Evolutionary conservation across 2,329 filamentous ascomycete genomes (phyloP).

Genomic region (Davidsoniella eucalypti): DNA sequence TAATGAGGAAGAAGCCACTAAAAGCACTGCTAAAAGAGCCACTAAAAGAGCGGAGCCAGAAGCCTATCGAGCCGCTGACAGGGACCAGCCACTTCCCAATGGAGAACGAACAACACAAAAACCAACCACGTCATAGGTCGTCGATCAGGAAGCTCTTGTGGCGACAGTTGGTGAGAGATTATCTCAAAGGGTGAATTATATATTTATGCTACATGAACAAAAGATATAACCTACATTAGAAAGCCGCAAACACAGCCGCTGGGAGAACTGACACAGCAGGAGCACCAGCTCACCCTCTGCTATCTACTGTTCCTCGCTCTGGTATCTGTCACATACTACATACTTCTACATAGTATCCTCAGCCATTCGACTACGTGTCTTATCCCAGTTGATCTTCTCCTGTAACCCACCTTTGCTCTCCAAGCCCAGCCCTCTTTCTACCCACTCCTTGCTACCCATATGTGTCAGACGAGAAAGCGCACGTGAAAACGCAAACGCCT

Average conservation of each 20-base stretch:
- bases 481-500: constrained; percentile 87
- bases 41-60: not conserved
- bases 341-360: constrained; percentile 44
- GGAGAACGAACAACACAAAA: too few relatives aligned
- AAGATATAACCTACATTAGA: not conserved
- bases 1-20: not conserved
- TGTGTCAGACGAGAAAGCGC: constrained; percentile 71
- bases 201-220: not conserved
- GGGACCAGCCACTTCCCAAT: too few relatives aligned
- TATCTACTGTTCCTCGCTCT: not conserved
- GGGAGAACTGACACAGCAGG: not conserved
- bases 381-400: constrained; percentile 49
- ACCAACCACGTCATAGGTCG: too few relatives aligned
- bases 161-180: not conserved
- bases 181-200: not conserved
- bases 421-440: constrained; percentile 61
- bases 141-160: too few relatives aligned
- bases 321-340: too few relatives aligned
- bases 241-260: not conserved
- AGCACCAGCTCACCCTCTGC: not conserved
- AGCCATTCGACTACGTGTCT: constrained; percentile 49
- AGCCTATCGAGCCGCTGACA: not conserved
- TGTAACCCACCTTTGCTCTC: constrained; percentile 47
- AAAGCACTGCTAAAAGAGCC: not conserved
- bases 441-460: constrained; percentile 93